Conservation (phyloP, 108 stramenopile species). For the Conticribra weissflogii region DNA sequence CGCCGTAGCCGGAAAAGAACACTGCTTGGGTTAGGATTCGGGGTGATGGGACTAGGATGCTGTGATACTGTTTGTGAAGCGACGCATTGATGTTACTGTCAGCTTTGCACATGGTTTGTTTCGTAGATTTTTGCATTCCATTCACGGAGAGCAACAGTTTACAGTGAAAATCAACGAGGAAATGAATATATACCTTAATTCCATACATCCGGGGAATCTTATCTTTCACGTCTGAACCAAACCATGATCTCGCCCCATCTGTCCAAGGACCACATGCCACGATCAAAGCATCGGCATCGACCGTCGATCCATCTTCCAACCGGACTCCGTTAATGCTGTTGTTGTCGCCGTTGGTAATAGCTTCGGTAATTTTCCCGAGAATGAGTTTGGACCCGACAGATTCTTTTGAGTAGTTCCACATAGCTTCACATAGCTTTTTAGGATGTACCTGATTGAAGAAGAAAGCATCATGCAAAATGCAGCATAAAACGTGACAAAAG, state of each 20-base stretch:
- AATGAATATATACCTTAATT: conserved; percentile 27
- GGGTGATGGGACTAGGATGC: conserved; percentile 45
- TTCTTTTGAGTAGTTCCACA: conserved; percentile 50
- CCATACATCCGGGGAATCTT: conserved; percentile 46
- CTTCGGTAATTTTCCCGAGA: conserved; percentile 44
- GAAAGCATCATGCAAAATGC: background rate
- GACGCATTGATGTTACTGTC: no score
- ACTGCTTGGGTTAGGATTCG: conserved; percentile 54
- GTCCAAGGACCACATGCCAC: conserved; percentile 68
- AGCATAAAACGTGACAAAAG: background rate
- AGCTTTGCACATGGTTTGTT: no score
- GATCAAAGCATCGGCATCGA: conserved; percentile 60
- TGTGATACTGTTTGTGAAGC: conserved; percentile 51
- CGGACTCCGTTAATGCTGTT: conserved; percentile 30
- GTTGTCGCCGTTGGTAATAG: conserved; percentile 27
- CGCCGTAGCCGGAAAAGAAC: conserved; percentile 57
- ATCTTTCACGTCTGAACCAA: conserved; percentile 22
- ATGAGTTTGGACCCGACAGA: conserved; percentile 45
- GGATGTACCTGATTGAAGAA: conserved; percentile 48
- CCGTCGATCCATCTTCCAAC: conserved; percentile 49
- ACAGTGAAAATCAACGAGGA: background rate
- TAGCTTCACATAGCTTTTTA: conserved; percentile 50
- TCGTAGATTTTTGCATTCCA: background rate
- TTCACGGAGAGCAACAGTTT: background rate
- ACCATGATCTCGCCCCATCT: conserved; percentile 47